These are phyloP conservation scores for Zangia roseola DNA, from an alignment of 768 basidiomycete genomes.

Conservation along the genomic window DNA sequence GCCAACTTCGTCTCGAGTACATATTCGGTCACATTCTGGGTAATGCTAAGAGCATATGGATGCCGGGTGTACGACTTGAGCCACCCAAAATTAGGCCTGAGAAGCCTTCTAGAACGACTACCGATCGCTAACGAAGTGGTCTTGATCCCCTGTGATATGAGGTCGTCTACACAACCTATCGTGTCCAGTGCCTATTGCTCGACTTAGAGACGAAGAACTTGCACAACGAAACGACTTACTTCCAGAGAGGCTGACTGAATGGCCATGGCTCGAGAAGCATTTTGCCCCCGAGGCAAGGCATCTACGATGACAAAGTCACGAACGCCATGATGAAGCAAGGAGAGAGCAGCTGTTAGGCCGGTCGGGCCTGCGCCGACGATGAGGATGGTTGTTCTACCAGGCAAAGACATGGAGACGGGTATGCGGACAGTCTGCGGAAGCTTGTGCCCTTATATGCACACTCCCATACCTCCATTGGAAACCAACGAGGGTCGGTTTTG, in stretches of 20 bases:
- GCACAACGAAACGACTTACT: conserved; percentile 25
- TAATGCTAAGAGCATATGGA: conserved; percentile 42
- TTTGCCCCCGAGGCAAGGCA: conserved; percentile 28
- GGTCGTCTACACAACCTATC: conserved; percentile 39
- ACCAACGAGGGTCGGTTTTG: too few relatives aligned
- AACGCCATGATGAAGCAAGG: conserved; percentile 42
- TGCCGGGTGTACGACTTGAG: conserved; percentile 45
- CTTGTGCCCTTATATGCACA: too few relatives aligned
- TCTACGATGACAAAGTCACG: conserved; percentile 46
- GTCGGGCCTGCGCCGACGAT: conserved; percentile 52
- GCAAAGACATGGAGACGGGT: conserved; percentile 25
- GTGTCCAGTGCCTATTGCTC: conserved; percentile 42
- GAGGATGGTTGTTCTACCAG: conserved; percentile 40
- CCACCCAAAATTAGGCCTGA: conserved; percentile 31
- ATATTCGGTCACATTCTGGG: conserved; percentile 48
- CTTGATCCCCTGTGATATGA: conserved; percentile 41
- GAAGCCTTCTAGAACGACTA: conserved; percentile 30
- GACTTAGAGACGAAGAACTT: conserved; percentile 24
- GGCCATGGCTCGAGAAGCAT: conserved; percentile 43
- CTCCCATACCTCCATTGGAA: too few relatives aligned
- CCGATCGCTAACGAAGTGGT: conserved; percentile 23
- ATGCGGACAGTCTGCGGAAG: too few relatives aligned
- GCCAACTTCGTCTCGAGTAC: conserved; percentile 36
- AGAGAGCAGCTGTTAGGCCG: conserved; percentile 46
- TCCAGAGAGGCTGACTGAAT: conserved; percentile 55